Base-by-base conservation (phyloP, 1,284 basidiomycete genomes). In the Sanghuangporus weigelae region DNA sequence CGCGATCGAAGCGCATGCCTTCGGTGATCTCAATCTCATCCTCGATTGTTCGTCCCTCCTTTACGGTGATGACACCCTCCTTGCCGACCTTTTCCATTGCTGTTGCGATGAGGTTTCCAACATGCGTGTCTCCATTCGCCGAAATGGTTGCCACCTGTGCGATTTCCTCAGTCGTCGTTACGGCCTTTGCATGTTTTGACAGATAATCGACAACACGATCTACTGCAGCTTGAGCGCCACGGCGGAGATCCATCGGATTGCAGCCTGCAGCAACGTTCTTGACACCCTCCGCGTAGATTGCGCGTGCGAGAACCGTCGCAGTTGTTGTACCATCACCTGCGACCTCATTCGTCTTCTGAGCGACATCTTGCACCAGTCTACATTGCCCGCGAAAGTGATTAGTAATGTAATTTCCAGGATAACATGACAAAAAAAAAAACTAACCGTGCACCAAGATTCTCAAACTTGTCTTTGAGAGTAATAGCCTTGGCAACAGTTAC, bases 31-130 rank as follows among this genome's bases (percentile, higher is more conserved):
- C 96, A 74, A 98, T 98, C 80, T 98, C 92, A 75, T 99, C 96
- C 72, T 98, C 95, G 69, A 96, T 96, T 12, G 96, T 98, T 68
- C 91, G 88, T 62, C 96, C 96, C 78, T 98, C 96, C 83, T 97
- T 98, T 77, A 99, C 96, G 66, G 96, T 99, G 81, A 99, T 98
- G 74, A 98, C 96, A 76, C 96, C 96, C 79, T 99, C 96, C 82
- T 98, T 98, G 75, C 96, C 96, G 67, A 98, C 96, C 78, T 98
- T 98, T 80, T 98, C 96, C 96, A 98, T 98, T 2, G 96, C 96
- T 73, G 95, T 94, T n/a, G 96, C 95, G 77, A 98, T 98, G 73
- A 99, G 86, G 76, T 90, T 88, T 62, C 96, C 96, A 69, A 99
- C 86, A 76, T 98, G 95, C 21, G 80, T 83, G 78, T 98, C 96